Conservation (phyloP, 2,329 filamentous ascomycete species). For the Fusarium begoniae region DNA sequence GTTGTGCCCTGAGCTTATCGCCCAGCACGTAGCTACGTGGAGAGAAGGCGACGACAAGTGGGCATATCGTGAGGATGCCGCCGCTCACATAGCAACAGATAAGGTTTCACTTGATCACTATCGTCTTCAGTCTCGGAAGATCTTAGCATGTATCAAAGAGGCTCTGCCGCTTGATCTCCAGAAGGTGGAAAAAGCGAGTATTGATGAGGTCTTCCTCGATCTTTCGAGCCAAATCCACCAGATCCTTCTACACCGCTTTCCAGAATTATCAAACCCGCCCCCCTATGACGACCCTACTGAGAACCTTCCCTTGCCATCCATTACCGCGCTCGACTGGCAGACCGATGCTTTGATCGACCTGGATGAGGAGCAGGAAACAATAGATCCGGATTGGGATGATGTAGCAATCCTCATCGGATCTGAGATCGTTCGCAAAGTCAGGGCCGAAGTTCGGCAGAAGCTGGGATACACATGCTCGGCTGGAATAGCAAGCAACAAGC, state of each 20-base stretch:
- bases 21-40: slow-evolving; percentile 96
- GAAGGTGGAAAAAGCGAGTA: slow-evolving; percentile 89
- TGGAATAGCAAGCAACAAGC: slow-evolving; percentile 90
- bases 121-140: slow-evolving; percentile 82
- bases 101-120: slow-evolving; percentile 97
- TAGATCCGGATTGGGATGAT: slow-evolving; percentile 97
- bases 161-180: slow-evolving; percentile 71
- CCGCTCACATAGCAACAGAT: slow-evolving; percentile 81
- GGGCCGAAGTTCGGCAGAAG: slow-evolving; percentile 72
- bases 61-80: slow-evolving; percentile 87
- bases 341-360: slow-evolving; percentile 84
- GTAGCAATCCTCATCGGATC: slow-evolving; percentile 86
- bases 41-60: slow-evolving; percentile 90
- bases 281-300: slow-evolving; percentile 79
- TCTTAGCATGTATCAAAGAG: slow-evolving; percentile 81
- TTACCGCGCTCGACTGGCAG: slow-evolving; percentile 81
- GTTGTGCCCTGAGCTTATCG: slow-evolving; percentile 82
- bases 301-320: slow-evolving; percentile 73
- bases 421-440: slow-evolving; percentile 83
- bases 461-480: slow-evolving; percentile 92
- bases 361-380: slow-evolving; percentile 76
- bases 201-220: slow-evolving; percentile 96
- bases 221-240: slow-evolving; percentile 84
- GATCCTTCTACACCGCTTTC: slow-evolving; percentile 78
- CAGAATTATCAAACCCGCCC: slow-evolving; percentile 71